Conservation (phyloP, 139 green algal genomes). For the Volvox reticuliferus region DNA sequence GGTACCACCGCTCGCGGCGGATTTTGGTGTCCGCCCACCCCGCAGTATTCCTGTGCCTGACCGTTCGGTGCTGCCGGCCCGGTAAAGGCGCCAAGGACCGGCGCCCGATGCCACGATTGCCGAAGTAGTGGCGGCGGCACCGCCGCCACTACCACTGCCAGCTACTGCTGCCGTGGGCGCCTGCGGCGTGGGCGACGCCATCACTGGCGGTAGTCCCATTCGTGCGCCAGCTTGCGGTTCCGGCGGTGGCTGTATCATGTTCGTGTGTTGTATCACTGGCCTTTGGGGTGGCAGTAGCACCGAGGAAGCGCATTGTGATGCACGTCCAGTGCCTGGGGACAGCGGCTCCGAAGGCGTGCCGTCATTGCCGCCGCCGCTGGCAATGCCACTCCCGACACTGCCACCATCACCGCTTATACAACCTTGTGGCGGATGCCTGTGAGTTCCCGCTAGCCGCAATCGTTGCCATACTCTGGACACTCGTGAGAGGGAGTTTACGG, state of each 20-base stretch:
- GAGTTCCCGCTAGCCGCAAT: neutral
- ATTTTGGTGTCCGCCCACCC: neutral
- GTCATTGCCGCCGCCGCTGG: neutral
- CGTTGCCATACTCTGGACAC: neutral
- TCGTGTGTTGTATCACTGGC: neutral
- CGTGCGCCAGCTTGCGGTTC: neutral
- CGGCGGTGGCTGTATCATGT: neutral
- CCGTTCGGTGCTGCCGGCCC: neutral
- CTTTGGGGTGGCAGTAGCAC: neutral
- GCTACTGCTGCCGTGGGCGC: neutral
- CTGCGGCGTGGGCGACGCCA: neutral
- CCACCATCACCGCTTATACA: neutral
- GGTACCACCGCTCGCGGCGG: neutral
- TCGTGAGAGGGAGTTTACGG: neutral
- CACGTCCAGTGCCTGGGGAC: neutral
- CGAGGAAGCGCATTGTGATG: neutral
- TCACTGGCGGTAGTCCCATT: neutral
- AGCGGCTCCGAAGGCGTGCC: neutral
- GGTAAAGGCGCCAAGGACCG: neutral
- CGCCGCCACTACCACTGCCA: neutral
- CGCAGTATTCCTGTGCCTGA: neutral
- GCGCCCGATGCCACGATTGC: neutral
- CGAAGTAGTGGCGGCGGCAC: neutral
- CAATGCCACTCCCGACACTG: neutral
- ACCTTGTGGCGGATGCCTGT: neutral